phyloP scores from a whole-genome alignment of 495 filamentous ascomycete species.

The Trichoderma virens region DNA sequence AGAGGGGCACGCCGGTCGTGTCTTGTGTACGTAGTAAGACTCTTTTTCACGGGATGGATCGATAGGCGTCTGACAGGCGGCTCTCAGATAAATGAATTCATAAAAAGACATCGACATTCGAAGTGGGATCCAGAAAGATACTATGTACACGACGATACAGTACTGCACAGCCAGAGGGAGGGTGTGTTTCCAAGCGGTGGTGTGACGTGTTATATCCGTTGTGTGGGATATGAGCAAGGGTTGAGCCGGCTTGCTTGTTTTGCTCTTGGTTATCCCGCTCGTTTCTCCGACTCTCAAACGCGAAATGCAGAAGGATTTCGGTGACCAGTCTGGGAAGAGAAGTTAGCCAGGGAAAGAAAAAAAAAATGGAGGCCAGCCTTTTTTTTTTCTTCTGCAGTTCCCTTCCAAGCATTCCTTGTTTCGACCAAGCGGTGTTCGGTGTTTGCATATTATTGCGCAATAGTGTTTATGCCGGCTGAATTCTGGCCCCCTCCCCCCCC shows the following conservation, averaged over 20 bases:
- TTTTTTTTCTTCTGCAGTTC: background rate
- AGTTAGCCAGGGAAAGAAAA: too few species aligned
- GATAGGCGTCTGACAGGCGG: constrained; percentile 2
- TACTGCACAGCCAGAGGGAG: background rate
- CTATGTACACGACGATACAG: background rate
- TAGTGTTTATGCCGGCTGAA: background rate
- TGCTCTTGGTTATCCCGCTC: background rate
- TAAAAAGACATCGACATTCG: background rate
- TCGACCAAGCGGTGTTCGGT: background rate
- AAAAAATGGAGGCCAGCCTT: background rate
- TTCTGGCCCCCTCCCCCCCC: background rate
- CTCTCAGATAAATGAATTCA: background rate
- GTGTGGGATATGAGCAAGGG: background rate
- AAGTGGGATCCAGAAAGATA: background rate
- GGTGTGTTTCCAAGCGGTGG: background rate
- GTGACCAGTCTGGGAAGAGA: background rate
- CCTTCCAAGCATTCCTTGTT: background rate
- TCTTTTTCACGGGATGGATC: background rate
- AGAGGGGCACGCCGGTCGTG: background rate
- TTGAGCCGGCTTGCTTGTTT: background rate
- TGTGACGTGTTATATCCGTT: background rate
- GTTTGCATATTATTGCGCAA: background rate
- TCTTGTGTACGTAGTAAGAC: background rate
- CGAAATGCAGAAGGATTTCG: background rate
- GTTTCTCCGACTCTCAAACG: too few species aligned